phyloP scores from a whole-genome alignment of 768 basidiomycete species.

The Boletellus ananiceps region DNA sequence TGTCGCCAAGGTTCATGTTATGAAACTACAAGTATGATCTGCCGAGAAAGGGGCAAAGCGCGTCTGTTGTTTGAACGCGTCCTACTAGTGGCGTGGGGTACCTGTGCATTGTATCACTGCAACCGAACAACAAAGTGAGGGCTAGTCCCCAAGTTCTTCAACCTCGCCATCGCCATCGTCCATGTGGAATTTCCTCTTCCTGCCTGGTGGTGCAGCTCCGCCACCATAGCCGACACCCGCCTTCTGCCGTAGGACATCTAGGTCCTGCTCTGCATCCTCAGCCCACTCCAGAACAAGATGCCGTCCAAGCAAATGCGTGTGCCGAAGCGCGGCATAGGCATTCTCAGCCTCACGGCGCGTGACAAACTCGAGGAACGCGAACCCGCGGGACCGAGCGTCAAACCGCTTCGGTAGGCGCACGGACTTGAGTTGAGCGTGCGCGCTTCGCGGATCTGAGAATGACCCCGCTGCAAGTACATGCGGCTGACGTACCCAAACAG shows the following conservation, averaged over 20 bases:
- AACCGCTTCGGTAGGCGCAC: constrained; percentile 91
- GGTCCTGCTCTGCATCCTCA: constrained; percentile 71
- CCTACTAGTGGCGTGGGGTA: too few relatives aligned
- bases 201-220: constrained; percentile 65
- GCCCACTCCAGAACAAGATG: constrained; percentile 97
- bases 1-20: background rate
- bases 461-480: background rate
- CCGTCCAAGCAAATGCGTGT: constrained; percentile 93
- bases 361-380: constrained; percentile 94
- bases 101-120: too few relatives aligned
- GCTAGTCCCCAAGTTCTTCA: constrained; percentile 27
- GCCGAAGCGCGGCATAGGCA: constrained; percentile 79
- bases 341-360: constrained; percentile 87
- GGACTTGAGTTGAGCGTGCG: constrained; percentile 91
- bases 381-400: constrained; percentile 84
- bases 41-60: too few relatives aligned
- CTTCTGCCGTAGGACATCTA: constrained; percentile 73
- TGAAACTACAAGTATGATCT: background rate
- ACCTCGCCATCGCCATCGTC: constrained; percentile 36
- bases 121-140: too few relatives aligned
- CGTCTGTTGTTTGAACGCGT: too few relatives aligned
- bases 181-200: constrained; percentile 66
- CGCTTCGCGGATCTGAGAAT: constrained; percentile 39
- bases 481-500: constrained; percentile 71
- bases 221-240: constrained; percentile 73